Evolutionary conservation across 2,329 filamentous ascomycete species (phyloP).

Genomic region (Curvularia spicifera): DNA sequence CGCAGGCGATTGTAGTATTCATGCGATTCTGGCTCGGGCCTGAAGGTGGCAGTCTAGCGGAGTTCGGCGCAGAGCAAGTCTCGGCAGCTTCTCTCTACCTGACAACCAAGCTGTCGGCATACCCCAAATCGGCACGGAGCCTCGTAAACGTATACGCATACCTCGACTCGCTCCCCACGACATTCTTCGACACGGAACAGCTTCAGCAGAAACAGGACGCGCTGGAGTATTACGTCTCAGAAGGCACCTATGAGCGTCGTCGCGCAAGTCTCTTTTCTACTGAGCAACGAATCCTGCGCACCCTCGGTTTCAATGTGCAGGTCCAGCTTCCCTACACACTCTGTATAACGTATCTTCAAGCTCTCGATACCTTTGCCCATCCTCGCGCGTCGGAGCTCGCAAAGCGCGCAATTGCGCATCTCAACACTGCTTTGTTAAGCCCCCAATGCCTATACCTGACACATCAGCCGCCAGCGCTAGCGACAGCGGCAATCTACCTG

Average conservation of each 20-base stretch:
- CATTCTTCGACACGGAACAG: conserved; percentile 56
- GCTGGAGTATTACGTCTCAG: conserved; percentile 66
- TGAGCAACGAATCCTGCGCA: conserved; percentile 77
- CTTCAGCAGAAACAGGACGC: conserved; percentile 29
- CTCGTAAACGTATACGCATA: conserved; percentile 86
- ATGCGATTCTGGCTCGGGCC: conserved; percentile 78
- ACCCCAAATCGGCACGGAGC: conserved; percentile 77
- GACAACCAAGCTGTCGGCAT: conserved; percentile 79
- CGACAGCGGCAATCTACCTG: conserved; percentile 89
- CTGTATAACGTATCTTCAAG: conserved; percentile 90
- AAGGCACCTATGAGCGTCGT: conserved; percentile 68
- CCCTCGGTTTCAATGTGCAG: conserved; percentile 81
- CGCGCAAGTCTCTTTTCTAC: conserved; percentile 72
- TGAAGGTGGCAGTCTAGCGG: conserved; percentile 56
- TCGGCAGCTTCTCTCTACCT: conserved; percentile 84
- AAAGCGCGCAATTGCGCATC: conserved; percentile 71
- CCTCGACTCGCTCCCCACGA: conserved; percentile 69
- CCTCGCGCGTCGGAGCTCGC: conserved; percentile 62
- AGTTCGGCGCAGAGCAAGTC: conserved; percentile 69
- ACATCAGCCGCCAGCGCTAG: conserved; percentile 84
- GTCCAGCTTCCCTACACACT: conserved; percentile 85
- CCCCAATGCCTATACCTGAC: conserved; percentile 91
- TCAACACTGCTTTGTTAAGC: conserved; percentile 86
- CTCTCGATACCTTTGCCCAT: conserved; percentile 70
- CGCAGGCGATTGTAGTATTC: conserved; percentile 82